Evolutionary conservation across 805 yeast genomes (phyloP).

Genomic region (Maudiozyma pseudohumilis): DNA sequence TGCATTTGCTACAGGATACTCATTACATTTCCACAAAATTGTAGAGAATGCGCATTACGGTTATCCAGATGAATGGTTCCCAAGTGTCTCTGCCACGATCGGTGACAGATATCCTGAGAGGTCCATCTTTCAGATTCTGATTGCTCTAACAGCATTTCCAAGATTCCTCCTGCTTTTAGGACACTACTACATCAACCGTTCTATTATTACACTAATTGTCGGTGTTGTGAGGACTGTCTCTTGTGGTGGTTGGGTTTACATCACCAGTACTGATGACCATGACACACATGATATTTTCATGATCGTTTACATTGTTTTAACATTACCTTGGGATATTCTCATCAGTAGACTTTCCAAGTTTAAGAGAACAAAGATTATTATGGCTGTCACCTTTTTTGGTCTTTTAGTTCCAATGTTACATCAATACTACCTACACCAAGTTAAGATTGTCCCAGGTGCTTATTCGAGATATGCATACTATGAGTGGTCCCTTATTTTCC

Average conservation of each 20-base stretch:
- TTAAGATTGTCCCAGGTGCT: conserved; percentile 82
- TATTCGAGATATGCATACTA: conserved; percentile 89
- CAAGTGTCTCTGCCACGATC: conserved; percentile 92
- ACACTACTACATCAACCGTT: conserved; percentile 32
- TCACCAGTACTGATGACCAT: conserved; percentile 94
- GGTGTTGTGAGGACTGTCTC: conserved; percentile 89
- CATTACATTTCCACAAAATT: conserved; percentile 77
- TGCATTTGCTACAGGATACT: conserved; percentile 66
- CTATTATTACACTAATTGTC: conserved; percentile 23
- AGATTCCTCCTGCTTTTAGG: conserved; percentile 56
- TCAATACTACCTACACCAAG: conserved; percentile 88
- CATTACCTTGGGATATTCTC: conserved; percentile 81
- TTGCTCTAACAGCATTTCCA: conserved; percentile 91
- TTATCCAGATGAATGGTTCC: conserved; percentile 98
- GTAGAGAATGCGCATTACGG: conserved; percentile 80
- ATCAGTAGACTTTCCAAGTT: conserved; percentile 42
- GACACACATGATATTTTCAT: conserved; percentile 93
- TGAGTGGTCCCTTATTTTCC: conserved; percentile 82
- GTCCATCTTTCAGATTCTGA: conserved; percentile 79
- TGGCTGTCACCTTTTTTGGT: conserved; percentile 57
- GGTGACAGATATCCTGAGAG: conserved; percentile 97
- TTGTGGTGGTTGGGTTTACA: conserved; percentile 98
- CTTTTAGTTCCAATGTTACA: conserved; percentile 73
- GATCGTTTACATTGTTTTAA: conserved; percentile 80
- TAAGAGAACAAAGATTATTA: conserved; percentile 37